These are phyloP conservation scores for Porcisia deanei DNA, from an alignment of 208 protist genomes.

Conservation along the genomic window DNA sequence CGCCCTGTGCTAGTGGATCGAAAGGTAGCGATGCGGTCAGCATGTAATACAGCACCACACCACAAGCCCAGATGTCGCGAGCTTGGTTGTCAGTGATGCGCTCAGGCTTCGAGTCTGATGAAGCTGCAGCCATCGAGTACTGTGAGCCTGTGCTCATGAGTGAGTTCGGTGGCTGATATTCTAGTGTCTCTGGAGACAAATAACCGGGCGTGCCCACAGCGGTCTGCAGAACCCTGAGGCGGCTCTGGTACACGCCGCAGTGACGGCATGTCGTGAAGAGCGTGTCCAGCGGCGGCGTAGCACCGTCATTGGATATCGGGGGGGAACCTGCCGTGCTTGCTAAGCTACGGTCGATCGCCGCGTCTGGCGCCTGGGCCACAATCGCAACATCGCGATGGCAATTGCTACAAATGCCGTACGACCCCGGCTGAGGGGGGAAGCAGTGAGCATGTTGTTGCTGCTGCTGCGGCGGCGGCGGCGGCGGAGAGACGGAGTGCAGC, in stretches of 20 bases:
- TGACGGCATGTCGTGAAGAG: conserved; percentile 46
- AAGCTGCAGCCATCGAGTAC: not conserved
- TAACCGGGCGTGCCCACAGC: conserved; percentile 70
- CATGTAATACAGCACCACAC: conserved; percentile 93
- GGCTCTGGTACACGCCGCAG: conserved; percentile 43
- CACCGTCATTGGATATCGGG: not conserved
- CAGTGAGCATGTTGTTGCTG: not conserved
- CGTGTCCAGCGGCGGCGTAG: conserved; percentile 27
- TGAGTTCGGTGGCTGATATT: conserved; percentile 30
- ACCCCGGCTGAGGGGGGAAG: conserved; percentile 33
- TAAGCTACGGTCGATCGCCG: not conserved
- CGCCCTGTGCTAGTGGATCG: conserved; percentile 40
- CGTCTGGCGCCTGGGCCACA: conserved; percentile 14
- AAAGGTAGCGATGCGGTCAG: conserved; percentile 82
- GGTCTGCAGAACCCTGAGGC: conserved; percentile 52
- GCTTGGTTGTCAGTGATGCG: conserved; percentile 68
- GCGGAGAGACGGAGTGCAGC: not conserved
- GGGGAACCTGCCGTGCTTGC: not conserved
- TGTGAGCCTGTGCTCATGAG: conserved; percentile 29
- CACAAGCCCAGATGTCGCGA: conserved; percentile 94
- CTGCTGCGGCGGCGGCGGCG: too few species aligned
- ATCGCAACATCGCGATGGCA: conserved; percentile 32
- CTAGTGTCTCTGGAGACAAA: conserved; percentile 85
- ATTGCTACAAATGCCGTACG: conserved; percentile 36
- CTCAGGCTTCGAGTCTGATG: conserved; percentile 1